Evolutionary conservation across 2,329 filamentous ascomycete genomes (phyloP).

Genomic region (Periconia sp.): DNA sequence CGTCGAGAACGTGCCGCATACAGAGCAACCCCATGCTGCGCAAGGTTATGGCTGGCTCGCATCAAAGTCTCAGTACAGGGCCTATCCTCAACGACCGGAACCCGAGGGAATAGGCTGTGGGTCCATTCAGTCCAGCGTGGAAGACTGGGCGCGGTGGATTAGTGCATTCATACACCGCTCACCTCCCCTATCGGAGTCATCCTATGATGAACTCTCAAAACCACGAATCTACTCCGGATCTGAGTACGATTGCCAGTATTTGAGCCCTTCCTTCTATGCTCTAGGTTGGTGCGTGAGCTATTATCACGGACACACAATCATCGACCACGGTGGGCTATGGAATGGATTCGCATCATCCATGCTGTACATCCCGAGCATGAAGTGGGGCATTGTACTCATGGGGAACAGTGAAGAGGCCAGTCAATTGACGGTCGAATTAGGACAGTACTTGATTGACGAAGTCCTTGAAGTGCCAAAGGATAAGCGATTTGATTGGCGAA

Average conservation of each 20-base stretch:
- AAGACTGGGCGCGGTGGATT: slow-evolving; percentile 31
- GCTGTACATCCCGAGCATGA: slow-evolving; percentile 6
- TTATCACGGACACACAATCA: slow-evolving; percentile 12
- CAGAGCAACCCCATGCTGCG: slow-evolving; percentile 11
- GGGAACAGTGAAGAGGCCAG: slow-evolving; percentile 46
- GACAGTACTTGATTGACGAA: too few species aligned
- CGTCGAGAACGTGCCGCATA: slow-evolving; percentile 38
- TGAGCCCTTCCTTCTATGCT: slow-evolving; percentile 8
- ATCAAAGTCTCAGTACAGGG: slow-evolving; percentile 1
- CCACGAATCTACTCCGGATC: slow-evolving; percentile 12
- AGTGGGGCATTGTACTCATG: slow-evolving; percentile 11
- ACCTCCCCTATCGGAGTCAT: slow-evolving; percentile 9
- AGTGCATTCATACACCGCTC: slow-evolving; percentile 24
- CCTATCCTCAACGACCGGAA: slow-evolving; percentile 11
- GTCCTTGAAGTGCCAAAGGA: too few species aligned
- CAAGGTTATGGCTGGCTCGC: slow-evolving; percentile 20
- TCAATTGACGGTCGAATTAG: too few species aligned
- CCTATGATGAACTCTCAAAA: slow-evolving; percentile 20
- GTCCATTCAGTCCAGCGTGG: slow-evolving; percentile 15
- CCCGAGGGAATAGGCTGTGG: slow-evolving; percentile 32
- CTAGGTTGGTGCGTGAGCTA: slow-evolving; percentile 6
- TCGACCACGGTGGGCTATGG: slow-evolving; percentile 9
- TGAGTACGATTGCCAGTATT: background rate
- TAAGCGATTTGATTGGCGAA: too few species aligned
- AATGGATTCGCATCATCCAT: slow-evolving; percentile 5